These are phyloP conservation scores for Yamadazyma tumulicola DNA, from an alignment of 805 yeast genomes.

Conservation along the genomic window DNA sequence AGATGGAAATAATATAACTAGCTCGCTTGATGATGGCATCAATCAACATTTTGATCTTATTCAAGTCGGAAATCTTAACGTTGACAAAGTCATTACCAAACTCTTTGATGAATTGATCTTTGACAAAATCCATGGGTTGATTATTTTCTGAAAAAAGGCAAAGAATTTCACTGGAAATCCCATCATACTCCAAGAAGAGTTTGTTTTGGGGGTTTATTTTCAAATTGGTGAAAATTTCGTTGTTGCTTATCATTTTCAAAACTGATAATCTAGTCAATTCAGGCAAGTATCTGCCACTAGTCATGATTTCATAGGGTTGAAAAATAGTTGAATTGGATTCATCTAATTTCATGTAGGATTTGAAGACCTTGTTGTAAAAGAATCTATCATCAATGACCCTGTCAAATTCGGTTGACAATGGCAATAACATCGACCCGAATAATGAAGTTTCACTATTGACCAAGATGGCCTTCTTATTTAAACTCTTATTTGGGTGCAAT, in stretches of 20 bases:
- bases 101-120: conserved; percentile 15
- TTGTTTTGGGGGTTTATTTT: conserved; percentile 5
- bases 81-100: conserved; percentile 19
- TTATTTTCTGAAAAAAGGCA: conserved; percentile 34
- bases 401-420: conserved; percentile 38
- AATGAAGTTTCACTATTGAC: conserved; percentile 55
- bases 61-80: conserved; percentile 25
- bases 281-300: conserved; percentile 55
- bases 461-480: conserved; percentile 19
- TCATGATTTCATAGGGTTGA: conserved; percentile 56
- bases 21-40: conserved; percentile 42
- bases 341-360: conserved; percentile 28
- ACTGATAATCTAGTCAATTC: conserved; percentile 48
- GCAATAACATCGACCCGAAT: conserved; percentile 42
- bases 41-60: conserved; percentile 27
- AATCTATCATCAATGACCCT: conserved; percentile 28
- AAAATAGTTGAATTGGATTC: conserved; percentile 26
- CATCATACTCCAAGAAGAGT: conserved; percentile 23
- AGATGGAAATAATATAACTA: conserved; percentile 39
- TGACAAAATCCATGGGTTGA: conserved; percentile 12
- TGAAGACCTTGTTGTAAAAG: conserved; percentile 8
- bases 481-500: conserved; percentile 13
- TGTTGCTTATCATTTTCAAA: conserved; percentile 26
- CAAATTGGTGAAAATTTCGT: conserved; percentile 24
- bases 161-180: conserved; percentile 39